Base-by-base conservation (phyloP, 306 rosid genomes). In the Trichosanthes cucumerina region DNA sequence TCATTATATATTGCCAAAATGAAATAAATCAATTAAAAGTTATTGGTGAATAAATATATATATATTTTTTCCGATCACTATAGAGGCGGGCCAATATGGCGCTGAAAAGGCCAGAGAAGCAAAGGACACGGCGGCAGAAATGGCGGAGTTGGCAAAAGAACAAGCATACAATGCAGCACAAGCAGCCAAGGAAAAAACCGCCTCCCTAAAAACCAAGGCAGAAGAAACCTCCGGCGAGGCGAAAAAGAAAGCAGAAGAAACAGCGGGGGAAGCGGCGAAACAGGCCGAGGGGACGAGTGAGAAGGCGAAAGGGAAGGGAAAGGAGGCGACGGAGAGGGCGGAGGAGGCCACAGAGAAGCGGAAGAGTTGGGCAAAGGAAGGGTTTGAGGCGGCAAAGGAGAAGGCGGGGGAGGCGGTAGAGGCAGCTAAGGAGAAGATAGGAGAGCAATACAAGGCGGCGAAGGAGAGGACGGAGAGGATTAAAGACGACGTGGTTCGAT, bases 41-140 rank as follows among this genome's bases (percentile, higher is more conserved):
- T n/a, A n/a, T n/a, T n/a, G n/a, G n/a, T n/a, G n/a, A n/a, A n/a
- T n/a, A n/a, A n/a, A n/a, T n/a, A n/a, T n/a, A n/a, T n/a, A n/a
- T n/a, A n/a, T n/a, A n/a, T n/a, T n/a, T n/a, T n/a, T n/a, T n/a
- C n/a, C n/a, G n/a, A n/a, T 90, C 15, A 46, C 4, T 23, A 24
- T 89, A 93, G 97, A 84, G n/a, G 79, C 86, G 2, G 86, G 89
- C 1, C 66, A 89, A 24, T 86, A 82, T 77, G 62, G 79, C 21
- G 82, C 87, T 14, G 90, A 86, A 7, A 87, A 88, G 56, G 56
- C 57, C 12, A 12, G 8, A 21, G 75, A 80, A 14, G 15, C 41
- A 28, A 80, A 56, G 39, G 81, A 82, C 1, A 75, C 81, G 1
- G 86, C 57, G 3, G 76, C 76, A 0, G 36, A 70, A 44, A 13